Base-by-base conservation (phyloP, 306 rosid species). In the Sicyos edulis region DNA sequence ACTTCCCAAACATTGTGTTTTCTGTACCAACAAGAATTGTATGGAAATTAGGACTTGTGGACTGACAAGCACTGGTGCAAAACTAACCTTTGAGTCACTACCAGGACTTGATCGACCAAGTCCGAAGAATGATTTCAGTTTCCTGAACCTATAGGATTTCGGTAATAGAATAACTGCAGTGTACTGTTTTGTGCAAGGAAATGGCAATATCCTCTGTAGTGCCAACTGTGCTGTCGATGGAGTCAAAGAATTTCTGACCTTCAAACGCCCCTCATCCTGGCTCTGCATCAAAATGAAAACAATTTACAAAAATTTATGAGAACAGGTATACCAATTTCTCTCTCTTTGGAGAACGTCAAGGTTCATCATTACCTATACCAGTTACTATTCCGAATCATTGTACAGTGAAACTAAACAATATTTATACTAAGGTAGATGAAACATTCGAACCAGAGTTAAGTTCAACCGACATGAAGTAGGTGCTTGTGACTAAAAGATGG, bases 91-190 rank as follows among this genome's bases (percentile, higher is more conserved):
- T 13, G 90, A 79, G 60, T 88, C 86, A 79, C 83, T 85, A 71
- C 72, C 76, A 78, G 60, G 75, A 65, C 77, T 76, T 71, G 73
- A 77, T 67, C 54, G 80, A 47, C 81, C 67, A 55, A 85, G 82
- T 72, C 60, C 80, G 73, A 92, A 78, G 71, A 77, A 79, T n/a
- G 96, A 86, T 73, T 86, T 83, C 71, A 92, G 82, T 49, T 79
- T 42, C 73, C 83, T 79, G 10, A 87, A 72, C 65, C 75, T 87
- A 74, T 92, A 88, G 70, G 81, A 64, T 76, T 75, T 80, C 74
- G 98, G 98, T 88, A 83, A 85, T 78, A 90, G 81, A 77, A 92
- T 88, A 79, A 92, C 96, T 42, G 79, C 93, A 51, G 96, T 92
- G 76, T 85, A 88, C 86, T 90, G 91, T 59, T 82, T 82, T 80